A percentile compares a stretch with the other conserved stretches of the same genome.
phyloP scores from a whole-genome alignment of 805 yeast species.

The Myxozyma mucilagina region DNA sequence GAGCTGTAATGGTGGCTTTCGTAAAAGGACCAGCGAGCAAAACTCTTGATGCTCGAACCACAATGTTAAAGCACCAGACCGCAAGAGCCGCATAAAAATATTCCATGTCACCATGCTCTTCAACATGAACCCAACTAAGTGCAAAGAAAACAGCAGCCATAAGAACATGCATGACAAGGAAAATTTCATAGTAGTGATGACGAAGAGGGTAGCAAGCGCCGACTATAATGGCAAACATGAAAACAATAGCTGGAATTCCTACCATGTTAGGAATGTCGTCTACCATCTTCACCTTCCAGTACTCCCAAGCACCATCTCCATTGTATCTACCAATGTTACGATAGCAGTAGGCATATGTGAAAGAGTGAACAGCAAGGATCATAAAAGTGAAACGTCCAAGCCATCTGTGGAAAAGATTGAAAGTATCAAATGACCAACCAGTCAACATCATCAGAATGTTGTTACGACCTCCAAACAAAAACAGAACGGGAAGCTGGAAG shows the following conservation, averaged over 20 bases:
- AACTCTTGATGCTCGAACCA: conserved; percentile 57
- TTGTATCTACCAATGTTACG: conserved; percentile 34
- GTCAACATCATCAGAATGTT: conserved; percentile 63
- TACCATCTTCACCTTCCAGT: neutral
- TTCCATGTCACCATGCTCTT: no score
- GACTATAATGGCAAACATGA: conserved; percentile 6
- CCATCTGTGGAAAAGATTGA: conserved; percentile 67
- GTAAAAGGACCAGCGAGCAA: conserved; percentile 54
- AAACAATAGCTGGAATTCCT: conserved; percentile 41
- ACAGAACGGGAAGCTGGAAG: conserved; percentile 51
- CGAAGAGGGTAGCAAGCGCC: conserved; percentile 11
- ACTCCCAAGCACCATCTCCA: conserved; percentile 36
- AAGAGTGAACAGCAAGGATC: conserved; percentile 52
- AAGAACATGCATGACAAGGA: conserved; percentile 58
- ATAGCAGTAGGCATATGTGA: conserved; percentile 53
- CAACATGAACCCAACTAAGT: conserved; percentile 57
- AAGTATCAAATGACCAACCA: conserved; percentile 65
- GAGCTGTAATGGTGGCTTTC: conserved; percentile 35
- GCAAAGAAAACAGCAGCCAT: conserved; percentile 56
- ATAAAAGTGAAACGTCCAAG: conserved; percentile 33
- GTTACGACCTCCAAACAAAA: conserved; percentile 71
- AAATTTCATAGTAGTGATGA: conserved; percentile 53
- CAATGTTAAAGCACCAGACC: conserved; percentile 70
- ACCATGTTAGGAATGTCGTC: conserved; percentile 15
- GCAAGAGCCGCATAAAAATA: conserved; percentile 44